phyloP scores from a whole-genome alignment of 306 rosid genomes.

The Cucumis sativus region DNA sequence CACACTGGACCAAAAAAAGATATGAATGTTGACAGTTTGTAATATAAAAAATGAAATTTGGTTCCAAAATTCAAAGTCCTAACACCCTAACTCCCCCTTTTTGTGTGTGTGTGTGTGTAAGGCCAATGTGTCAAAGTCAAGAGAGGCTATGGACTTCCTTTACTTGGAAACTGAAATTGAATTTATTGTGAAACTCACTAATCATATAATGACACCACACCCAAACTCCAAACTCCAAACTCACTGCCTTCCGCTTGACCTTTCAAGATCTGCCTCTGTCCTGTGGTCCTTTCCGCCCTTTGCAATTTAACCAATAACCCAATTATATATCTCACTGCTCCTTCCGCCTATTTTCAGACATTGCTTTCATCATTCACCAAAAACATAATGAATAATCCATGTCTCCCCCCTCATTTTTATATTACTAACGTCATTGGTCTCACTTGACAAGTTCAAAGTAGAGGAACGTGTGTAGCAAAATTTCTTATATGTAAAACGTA shows the following conservation, averaged over 20 bases:
- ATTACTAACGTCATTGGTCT: too few species aligned
- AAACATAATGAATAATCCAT: neutral
- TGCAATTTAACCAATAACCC: neutral
- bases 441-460: too few species aligned
- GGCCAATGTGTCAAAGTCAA: neutral
- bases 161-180: conserved; percentile 1
- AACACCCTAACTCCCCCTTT: neutral
- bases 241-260: neutral
- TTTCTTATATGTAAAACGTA: too few species aligned
- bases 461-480: too few species aligned
- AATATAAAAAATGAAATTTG: neutral
- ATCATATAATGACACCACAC: neutral
- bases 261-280: neutral
- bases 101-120: neutral
- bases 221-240: neutral
- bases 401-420: neutral
- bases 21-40: neutral
- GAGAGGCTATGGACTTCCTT: neutral
- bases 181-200: conserved; percentile 13
- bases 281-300: neutral
- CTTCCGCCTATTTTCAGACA: neutral
- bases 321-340: neutral
- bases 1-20: neutral
- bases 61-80: neutral
- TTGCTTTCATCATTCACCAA: neutral